These are phyloP conservation scores for Xylaria palmicola DNA, from an alignment of 495 filamentous ascomycete species.

Conservation along the genomic window DNA sequence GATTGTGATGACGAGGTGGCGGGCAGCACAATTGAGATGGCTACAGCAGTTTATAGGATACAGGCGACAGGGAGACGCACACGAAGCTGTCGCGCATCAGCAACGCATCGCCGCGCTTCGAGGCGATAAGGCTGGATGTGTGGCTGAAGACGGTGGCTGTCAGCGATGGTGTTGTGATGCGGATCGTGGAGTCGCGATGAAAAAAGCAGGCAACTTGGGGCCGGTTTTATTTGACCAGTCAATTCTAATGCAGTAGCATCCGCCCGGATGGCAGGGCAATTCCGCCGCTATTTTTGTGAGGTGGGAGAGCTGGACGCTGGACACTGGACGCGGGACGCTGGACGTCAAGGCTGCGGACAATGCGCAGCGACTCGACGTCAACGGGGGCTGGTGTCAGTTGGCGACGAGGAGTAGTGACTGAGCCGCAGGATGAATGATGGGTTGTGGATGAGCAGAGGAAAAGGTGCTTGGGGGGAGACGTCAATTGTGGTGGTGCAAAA, in stretches of 20 bases:
- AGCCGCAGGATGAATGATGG: constrained; percentile 34
- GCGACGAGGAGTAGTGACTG: constrained; percentile 27
- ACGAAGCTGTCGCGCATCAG: constrained; percentile 34
- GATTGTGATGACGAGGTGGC: constrained; percentile 19
- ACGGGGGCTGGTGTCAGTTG: constrained; percentile 29
- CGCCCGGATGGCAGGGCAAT: neutral
- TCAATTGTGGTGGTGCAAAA: constrained; percentile 38
- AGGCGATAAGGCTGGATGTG: constrained; percentile 41
- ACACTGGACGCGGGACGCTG: no score
- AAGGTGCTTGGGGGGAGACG: constrained; percentile 27
- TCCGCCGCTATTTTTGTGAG: constrained; percentile 4
- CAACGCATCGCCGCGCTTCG: constrained; percentile 41
- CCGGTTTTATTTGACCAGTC: constrained; percentile 7
- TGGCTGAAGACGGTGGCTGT: constrained; percentile 54
- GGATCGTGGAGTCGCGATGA: neutral
- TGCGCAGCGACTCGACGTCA: constrained; percentile 16
- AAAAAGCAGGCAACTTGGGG: constrained; percentile 7
- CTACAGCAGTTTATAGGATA: constrained; percentile 23
- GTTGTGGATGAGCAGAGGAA: constrained; percentile 35
- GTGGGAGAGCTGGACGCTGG: constrained; percentile 11
- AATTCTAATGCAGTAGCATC: neutral
- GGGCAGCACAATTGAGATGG: constrained; percentile 19
- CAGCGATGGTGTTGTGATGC: constrained; percentile 27
- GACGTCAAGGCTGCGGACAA: constrained; percentile 10
- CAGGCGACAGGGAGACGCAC: constrained; percentile 20